A percentile compares a stretch with the other conserved stretches of the same genome.
Evolutionary conservation across 2,329 filamentous ascomycete genomes (phyloP).

Genomic region (Phaeosphaeria sp.): DNA sequence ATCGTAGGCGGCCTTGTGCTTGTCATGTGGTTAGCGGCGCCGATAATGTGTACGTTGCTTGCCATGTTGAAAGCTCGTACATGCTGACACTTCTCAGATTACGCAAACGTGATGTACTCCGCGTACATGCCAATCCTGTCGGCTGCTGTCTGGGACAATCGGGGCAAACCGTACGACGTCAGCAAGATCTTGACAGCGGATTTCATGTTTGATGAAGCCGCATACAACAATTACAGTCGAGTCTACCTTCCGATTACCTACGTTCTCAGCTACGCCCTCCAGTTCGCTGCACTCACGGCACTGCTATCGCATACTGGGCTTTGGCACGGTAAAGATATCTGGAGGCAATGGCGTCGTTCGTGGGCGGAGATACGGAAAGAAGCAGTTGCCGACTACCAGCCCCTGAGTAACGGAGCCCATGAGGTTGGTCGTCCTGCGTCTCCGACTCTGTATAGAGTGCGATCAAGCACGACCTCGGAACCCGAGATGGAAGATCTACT

Average conservation of each 20-base stretch:
- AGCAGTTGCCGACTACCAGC: conserved; percentile 40
- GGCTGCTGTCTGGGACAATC: conserved; percentile 84
- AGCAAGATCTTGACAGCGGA: conserved; percentile 78
- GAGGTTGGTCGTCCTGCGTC: conserved; percentile 42
- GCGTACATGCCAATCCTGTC: conserved; percentile 89
- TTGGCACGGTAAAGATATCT: conserved; percentile 86
- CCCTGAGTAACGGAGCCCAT: conserved; percentile 36
- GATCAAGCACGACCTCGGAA: conserved; percentile 42
- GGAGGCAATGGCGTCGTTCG: conserved; percentile 75
- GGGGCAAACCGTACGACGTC: conserved; percentile 79
- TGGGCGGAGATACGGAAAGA: conserved; percentile 65
- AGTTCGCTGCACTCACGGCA: conserved; percentile 82
- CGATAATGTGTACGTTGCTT: conserved; percentile 66
- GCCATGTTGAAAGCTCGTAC: neutral
- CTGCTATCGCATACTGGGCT: conserved; percentile 81
- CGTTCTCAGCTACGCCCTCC: conserved; percentile 83
- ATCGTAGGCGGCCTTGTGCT: conserved; percentile 80
- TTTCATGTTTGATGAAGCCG: conserved; percentile 77
- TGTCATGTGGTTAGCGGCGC: conserved; percentile 85
- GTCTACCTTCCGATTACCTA: conserved; percentile 89
- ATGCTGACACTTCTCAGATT: conserved; percentile 57
- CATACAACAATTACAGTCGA: conserved; percentile 81
- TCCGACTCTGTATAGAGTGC: conserved; percentile 21
- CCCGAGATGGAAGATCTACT: conserved; percentile 61
- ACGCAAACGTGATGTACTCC: conserved; percentile 78